These are phyloP conservation scores for Arthrobotrys pseudoclavata DNA, from an alignment of 2,329 filamentous ascomycete species.

Conservation along the genomic window DNA sequence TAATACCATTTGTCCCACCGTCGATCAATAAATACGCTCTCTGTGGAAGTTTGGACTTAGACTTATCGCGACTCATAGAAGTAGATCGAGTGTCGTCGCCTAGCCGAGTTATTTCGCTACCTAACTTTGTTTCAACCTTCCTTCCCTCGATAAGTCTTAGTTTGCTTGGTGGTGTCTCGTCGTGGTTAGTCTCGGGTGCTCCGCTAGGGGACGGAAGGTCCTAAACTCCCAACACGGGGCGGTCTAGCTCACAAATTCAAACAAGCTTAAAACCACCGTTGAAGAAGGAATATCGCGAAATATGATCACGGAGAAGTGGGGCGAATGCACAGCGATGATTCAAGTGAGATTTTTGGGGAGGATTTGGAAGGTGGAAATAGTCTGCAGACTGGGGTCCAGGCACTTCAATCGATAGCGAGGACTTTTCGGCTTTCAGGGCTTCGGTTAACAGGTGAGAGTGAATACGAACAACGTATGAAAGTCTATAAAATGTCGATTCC, in stretches of 20 bases:
- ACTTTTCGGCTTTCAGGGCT: background rate
- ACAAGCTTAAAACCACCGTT: background rate
- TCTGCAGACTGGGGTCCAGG: background rate
- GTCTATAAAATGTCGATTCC: background rate
- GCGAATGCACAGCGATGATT: background rate
- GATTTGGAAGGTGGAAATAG: slow-evolving; percentile 6
- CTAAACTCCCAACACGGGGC: background rate
- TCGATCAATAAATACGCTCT: background rate
- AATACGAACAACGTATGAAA: background rate
- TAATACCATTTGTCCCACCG: background rate
- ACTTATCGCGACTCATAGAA: background rate
- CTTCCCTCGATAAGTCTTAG: slow-evolving; percentile 6
- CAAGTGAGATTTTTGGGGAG: background rate
- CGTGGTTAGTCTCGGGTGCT: background rate
- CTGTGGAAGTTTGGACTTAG: background rate
- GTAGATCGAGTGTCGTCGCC: slow-evolving; percentile 1
- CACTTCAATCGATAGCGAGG: background rate
- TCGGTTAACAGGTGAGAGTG: background rate
- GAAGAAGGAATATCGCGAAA: slow-evolving; percentile 5
- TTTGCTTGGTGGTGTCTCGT: slow-evolving; percentile 6
- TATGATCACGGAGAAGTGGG: background rate
- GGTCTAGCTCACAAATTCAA: background rate
- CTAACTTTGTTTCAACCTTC: slow-evolving; percentile 12
- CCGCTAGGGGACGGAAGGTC: background rate
- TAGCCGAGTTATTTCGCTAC: slow-evolving; percentile 7